phyloP scores from a whole-genome alignment of 768 basidiomycete species.

The Dentipellis sp. region DNA sequence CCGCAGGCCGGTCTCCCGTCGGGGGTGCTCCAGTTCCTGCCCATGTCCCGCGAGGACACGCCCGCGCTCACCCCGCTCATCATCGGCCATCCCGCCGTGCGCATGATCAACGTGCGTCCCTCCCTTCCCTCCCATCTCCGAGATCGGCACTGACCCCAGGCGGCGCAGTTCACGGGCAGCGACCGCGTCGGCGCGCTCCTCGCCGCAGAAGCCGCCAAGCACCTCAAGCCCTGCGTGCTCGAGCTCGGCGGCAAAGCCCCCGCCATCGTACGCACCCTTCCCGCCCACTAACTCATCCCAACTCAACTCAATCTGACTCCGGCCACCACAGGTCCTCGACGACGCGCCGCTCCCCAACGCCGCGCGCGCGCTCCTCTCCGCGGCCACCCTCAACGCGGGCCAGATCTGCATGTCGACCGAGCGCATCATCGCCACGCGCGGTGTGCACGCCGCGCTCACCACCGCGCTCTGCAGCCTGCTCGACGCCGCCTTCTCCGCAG shows the following conservation, averaged over 20 bases:
- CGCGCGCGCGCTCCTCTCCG: constrained; percentile 36
- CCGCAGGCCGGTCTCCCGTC: constrained; percentile 47
- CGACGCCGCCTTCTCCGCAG: constrained; percentile 27
- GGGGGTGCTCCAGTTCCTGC: constrained; percentile 49
- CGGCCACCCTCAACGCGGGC: constrained; percentile 37
- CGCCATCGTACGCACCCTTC: constrained; percentile 30
- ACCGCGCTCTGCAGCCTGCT: constrained; percentile 25
- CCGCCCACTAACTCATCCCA: neutral
- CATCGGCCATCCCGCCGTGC: constrained; percentile 44
- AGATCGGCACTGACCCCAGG: neutral
- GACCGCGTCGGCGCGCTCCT: constrained; percentile 45
- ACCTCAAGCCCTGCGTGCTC: constrained; percentile 45
- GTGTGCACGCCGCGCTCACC: constrained; percentile 27
- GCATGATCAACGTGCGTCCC: constrained; percentile 39
- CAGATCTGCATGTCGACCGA: constrained; percentile 54
- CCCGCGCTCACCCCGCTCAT: constrained; percentile 39
- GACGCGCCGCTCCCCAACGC: constrained; percentile 47
- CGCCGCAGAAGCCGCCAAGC: constrained; percentile 43
- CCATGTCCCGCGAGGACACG: constrained; percentile 33
- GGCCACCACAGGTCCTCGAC: constrained; percentile 37
- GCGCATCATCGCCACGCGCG: constrained; percentile 43
- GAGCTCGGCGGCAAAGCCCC: constrained; percentile 51
- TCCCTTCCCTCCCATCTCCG: neutral
- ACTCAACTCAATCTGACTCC: neutral
- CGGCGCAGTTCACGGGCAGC: constrained; percentile 45